A percentile compares a stretch with the other conserved stretches of the same genome.
phyloP scores from a whole-genome alignment of 176 grass and related monocot genomes.

The Rhynchospora tenuis region DNA sequence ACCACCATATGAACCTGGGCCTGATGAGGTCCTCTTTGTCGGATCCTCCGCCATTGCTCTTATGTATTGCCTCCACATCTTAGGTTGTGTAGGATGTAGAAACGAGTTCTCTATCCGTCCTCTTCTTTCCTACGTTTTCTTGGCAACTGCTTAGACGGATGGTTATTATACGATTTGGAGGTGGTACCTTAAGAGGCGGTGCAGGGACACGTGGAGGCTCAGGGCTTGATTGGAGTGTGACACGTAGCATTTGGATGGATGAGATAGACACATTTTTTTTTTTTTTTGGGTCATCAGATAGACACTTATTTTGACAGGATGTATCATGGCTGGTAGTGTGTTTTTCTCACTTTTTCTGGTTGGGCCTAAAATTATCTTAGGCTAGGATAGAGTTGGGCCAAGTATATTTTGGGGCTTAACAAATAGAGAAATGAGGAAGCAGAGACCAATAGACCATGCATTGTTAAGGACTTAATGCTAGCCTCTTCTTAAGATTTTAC shows the following conservation, averaged over 20 bases:
- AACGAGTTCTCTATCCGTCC: neutral
- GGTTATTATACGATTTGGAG: neutral
- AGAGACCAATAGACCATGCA: neutral
- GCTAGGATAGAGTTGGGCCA: neutral
- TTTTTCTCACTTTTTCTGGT: neutral
- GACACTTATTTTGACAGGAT: neutral
- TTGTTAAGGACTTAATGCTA: neutral
- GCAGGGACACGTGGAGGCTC: neutral
- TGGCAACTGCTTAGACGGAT: neutral
- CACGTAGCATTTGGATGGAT: constrained; percentile 13
- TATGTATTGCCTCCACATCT: constrained; percentile 17
- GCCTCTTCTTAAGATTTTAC: too few species aligned
- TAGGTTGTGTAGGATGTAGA: neutral
- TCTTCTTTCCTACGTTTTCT: neutral
- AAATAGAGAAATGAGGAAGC: neutral
- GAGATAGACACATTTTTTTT: constrained; percentile 2
- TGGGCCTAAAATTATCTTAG: neutral
- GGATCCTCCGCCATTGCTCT: constrained; percentile 18
- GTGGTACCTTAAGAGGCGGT: neutral
- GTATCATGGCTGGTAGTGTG: neutral
- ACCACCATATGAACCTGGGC: neutral
- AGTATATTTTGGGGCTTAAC: neutral
- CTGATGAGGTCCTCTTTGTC: neutral
- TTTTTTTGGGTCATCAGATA: too few species aligned
- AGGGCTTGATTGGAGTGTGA: neutral